Percentiles rank a stretch among this genome's conserved stretches.
Evolutionary conservation across 495 filamentous ascomycete genomes (phyloP).

Genomic region (Lophiostoma macrostomum): DNA sequence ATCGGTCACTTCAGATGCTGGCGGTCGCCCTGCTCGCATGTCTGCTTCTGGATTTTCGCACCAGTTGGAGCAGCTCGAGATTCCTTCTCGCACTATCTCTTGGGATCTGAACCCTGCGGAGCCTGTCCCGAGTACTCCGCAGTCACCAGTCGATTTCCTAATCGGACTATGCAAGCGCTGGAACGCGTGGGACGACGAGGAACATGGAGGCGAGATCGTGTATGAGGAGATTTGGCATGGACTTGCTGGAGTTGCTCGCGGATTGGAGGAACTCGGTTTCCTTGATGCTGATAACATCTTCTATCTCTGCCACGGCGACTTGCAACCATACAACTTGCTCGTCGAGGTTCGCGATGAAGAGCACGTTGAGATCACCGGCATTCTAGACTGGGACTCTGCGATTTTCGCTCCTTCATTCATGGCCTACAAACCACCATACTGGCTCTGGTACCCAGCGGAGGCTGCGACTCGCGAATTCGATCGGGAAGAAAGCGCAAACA

Average conservation of each 20-base stretch:
- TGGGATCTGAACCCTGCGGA: neutral
- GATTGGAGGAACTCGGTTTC: neutral
- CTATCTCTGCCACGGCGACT: slow-evolving; percentile 7
- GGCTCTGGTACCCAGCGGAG: too few species aligned
- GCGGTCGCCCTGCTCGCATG: neutral
- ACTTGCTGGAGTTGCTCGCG: neutral
- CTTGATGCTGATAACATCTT: neutral
- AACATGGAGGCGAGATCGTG: neutral
- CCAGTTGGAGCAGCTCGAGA: neutral
- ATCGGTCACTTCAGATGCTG: neutral
- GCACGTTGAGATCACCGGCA: slow-evolving; percentile 4
- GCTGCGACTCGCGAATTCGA: too few species aligned
- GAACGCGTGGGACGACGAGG: neutral
- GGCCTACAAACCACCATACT: slow-evolving; percentile 5
- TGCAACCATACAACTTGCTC: slow-evolving; percentile 7
- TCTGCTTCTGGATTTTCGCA: neutral
- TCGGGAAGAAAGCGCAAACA: too few species aligned
- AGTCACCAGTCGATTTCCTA: neutral
- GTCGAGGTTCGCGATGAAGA: neutral
- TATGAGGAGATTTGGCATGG: slow-evolving; percentile 3
- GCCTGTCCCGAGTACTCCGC: neutral
- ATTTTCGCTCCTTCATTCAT: slow-evolving; percentile 10
- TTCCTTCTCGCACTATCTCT: neutral
- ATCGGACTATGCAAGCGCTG: neutral
- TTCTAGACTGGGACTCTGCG: slow-evolving; percentile 18